phyloP scores from a whole-genome alignment of 2,329 filamentous ascomycete species.

The Fusarium abutilonis region DNA sequence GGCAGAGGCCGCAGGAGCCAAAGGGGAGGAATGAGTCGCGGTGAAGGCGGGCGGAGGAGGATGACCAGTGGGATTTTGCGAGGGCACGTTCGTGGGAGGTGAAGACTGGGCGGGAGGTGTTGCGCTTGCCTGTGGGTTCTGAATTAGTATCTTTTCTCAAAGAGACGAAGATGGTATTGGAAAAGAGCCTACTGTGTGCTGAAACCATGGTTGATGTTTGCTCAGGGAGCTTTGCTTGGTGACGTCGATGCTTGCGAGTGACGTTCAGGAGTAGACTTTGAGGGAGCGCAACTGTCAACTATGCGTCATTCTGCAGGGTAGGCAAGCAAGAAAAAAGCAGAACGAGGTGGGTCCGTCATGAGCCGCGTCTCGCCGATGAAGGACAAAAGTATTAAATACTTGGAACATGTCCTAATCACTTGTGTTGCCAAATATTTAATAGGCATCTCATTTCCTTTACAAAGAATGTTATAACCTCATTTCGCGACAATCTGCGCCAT shows the following conservation, averaged over 20 bases:
- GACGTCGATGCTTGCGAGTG: conserved; percentile 10
- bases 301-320: conserved; percentile 25
- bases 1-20: conserved; percentile 86
- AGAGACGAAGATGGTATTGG: not conserved
- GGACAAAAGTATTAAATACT: conserved; percentile 22
- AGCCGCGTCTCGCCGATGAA: conserved; percentile 25
- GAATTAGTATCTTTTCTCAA: not conserved
- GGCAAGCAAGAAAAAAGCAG: conserved; percentile 14
- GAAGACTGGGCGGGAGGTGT: conserved; percentile 92
- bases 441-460: not conserved
- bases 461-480: not conserved
- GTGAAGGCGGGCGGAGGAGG: conserved; percentile 81
- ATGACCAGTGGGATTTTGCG: conserved; percentile 83
- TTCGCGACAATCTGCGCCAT: conserved; percentile 11
- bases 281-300: not conserved
- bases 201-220: conserved; percentile 48
- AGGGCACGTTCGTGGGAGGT: conserved; percentile 89
- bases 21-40: conserved; percentile 95
- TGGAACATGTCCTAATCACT: not conserved
- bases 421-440: not conserved
- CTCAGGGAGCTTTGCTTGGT: conserved; percentile 3
- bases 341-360: conserved; percentile 25
- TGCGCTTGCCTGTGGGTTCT: conserved; percentile 73
- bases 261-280: not conserved
- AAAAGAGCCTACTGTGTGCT: conserved; percentile 54